These are phyloP conservation scores for Psidium friedrichsthalianum DNA, from an alignment of 345 rosid species.

Conservation along the genomic window DNA sequence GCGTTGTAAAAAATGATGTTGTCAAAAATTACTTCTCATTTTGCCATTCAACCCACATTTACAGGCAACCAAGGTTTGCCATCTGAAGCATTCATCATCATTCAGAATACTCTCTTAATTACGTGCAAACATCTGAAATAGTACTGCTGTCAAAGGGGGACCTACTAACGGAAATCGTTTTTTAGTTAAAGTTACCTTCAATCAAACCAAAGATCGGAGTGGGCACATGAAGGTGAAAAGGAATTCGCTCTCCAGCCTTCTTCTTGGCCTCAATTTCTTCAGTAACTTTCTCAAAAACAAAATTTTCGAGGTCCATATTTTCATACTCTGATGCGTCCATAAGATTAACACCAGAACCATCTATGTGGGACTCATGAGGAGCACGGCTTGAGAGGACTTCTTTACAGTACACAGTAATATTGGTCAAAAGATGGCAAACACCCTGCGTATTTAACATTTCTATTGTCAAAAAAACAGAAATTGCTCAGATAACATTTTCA, in stretches of 20 bases:
- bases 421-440: conserved; percentile 76
- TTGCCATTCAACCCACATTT: background rate
- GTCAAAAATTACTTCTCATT: background rate
- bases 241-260: conserved; percentile 40
- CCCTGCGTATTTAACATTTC: conserved; percentile 32
- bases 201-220: conserved; percentile 44
- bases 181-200: conserved; percentile 46
- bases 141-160: background rate
- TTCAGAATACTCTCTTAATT: background rate
- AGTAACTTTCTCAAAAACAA: conserved; percentile 51
- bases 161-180: background rate
- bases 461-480: background rate
- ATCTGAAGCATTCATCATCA: background rate
- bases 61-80: background rate
- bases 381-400: conserved; percentile 52
- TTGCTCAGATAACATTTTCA: background rate
- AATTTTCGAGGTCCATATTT: conserved; percentile 83
- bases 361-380: conserved; percentile 37
- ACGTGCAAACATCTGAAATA: background rate
- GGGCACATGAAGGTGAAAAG: conserved; percentile 86
- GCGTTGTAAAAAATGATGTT: background rate
- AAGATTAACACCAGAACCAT: conserved; percentile 38
- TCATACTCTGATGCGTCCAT: conserved; percentile 51
- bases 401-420: conserved; percentile 57
- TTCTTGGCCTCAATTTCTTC: conserved; percentile 67